Base-by-base conservation (phyloP, 768 basidiomycete genomes). In the Russula earlei region DNA sequence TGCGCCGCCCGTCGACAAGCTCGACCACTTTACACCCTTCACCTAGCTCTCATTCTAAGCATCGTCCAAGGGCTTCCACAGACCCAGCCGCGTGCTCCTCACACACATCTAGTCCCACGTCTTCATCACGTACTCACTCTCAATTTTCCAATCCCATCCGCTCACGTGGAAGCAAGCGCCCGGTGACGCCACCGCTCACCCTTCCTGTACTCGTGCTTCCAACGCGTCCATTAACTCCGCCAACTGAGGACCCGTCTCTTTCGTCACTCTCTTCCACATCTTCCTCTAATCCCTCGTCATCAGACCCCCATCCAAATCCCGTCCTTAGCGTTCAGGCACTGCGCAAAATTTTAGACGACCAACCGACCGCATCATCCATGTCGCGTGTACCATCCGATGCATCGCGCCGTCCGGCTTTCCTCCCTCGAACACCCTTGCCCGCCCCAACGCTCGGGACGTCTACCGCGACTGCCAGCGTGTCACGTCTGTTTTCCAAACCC, bases 401-500 rank as follows among this genome's bases (percentile, higher is more conserved):
- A 54, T 62, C 75, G 65, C 73, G 56, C 10, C 65, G 67, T 15
- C 54, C 74, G 52, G 27, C 67, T n/a, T 60, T 64, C 67, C 55
- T 76, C 66, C 70, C 69, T 4, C 76, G 79, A 3, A 82, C 85
- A 1, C 72, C 75, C 10, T 79, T 80, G 10, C 61, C 58, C n/a
- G 65, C 68, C 1, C 72, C 84, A 6, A 70, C 75, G 22, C 74
- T 78, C 5, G 75, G 78, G n/a, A 84, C 84, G 4, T 86, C 84
- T 4, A 85, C 74, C 5, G 83, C 88, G 1, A 91, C 88, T 2
- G 88, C 87, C 1, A 85, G 83, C 27, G 75, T 91, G 46, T 87
- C 86, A 22, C 76, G 84, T n/a, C 76, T 90, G 14, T 85, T 84
- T 62, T 87, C 85, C 0, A 84, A 82, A 58, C 75, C 68, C 9